A percentile compares a stretch with the other conserved stretches of the same genome.
Conservation (phyloP, 2,329 filamentous ascomycete species). For the Teratosphaeria viscida region DNA sequence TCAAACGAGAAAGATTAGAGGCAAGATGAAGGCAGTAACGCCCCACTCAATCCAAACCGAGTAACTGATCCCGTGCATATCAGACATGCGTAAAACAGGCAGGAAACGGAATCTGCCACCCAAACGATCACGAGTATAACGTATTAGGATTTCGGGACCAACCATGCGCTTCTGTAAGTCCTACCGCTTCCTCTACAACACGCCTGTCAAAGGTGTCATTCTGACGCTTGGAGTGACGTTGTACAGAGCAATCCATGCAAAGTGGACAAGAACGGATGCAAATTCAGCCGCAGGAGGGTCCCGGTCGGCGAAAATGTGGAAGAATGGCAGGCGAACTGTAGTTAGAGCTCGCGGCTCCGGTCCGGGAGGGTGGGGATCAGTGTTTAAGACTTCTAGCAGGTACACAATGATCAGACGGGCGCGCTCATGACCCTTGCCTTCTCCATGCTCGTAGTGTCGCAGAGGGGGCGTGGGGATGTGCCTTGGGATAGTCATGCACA, state of each 20-base stretch:
- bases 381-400: not conserved
- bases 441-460: not conserved
- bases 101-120: too few relatives aligned
- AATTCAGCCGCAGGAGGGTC: not conserved
- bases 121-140: not conserved
- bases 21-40: not conserved
- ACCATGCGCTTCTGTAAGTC: not conserved
- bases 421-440: not conserved
- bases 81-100: not conserved
- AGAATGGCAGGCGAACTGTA: not conserved
- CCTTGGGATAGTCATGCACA: too few relatives aligned
- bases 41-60: not conserved
- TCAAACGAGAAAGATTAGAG: not conserved
- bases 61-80: not conserved
- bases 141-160: not conserved
- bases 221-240: not conserved
- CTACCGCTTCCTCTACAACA: not conserved
- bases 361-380: not conserved
- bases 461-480: not conserved
- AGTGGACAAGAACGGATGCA: not conserved
- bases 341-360: not conserved
- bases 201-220: not conserved
- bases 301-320: too few relatives aligned
- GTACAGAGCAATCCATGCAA: not conserved
- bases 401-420: not conserved